These are phyloP conservation scores for Coemansia sp. DNA, from an alignment of 192 early-diverging fungal genomes.

Conservation along the genomic window DNA sequence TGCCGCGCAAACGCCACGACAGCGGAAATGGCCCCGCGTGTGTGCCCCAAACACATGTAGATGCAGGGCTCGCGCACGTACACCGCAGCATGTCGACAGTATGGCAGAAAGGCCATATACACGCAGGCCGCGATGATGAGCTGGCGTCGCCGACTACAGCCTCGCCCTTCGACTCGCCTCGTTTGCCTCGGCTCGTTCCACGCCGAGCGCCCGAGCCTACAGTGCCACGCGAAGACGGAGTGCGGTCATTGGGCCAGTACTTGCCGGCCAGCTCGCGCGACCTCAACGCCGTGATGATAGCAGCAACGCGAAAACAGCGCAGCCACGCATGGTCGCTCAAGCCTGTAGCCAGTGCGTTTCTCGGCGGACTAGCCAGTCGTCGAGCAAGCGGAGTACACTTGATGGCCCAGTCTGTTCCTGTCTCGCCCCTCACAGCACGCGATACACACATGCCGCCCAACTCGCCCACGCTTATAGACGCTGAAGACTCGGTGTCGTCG, in stretches of 20 bases:
- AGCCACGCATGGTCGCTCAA: not conserved
- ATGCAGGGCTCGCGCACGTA: conserved; percentile 7
- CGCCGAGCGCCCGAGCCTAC: conserved; percentile 20
- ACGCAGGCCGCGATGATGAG: not conserved
- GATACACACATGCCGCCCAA: not conserved
- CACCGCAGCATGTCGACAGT: conserved; percentile 14
- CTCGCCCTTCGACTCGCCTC: not conserved
- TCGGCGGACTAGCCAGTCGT: not conserved
- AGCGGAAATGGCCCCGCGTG: not conserved
- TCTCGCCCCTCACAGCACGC: not conserved
- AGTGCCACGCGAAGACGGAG: conserved; percentile 4
- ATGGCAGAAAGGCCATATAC: not conserved
- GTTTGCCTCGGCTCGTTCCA: conserved; percentile 9
- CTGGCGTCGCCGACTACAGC: conserved; percentile 32
- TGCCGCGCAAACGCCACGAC: conserved; percentile 8
- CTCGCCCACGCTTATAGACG: not conserved
- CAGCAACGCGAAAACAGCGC: not conserved
- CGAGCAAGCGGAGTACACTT: not conserved
- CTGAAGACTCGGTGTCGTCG: not conserved
- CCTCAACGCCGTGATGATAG: not conserved
- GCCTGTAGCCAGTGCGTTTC: conserved; percentile 6
- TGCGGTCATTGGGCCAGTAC: not conserved
- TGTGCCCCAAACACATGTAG: too few species aligned
- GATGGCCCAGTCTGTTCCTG: conserved; percentile 10
- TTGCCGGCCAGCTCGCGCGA: not conserved